These are phyloP conservation scores for Paraglomus occultum DNA, from an alignment of 192 early-diverging fungal genomes.

Conservation along the genomic window DNA sequence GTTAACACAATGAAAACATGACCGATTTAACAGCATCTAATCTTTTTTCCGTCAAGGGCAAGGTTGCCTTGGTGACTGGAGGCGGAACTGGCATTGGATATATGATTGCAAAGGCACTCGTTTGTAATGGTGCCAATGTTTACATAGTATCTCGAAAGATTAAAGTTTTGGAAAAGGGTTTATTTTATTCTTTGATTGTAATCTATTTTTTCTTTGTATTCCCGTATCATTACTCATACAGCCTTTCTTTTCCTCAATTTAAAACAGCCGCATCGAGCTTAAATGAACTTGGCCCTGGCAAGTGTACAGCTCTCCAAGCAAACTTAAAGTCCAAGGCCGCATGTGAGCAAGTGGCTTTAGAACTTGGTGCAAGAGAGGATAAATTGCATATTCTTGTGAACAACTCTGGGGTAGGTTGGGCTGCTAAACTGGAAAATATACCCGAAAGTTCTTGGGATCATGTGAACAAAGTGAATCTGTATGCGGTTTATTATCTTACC, in stretches of 20 bases:
- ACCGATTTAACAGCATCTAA: conserved; percentile 19
- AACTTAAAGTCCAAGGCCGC: conserved; percentile 50
- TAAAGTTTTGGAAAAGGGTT: neutral
- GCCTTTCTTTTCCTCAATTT: no score
- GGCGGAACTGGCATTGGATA: conserved; percentile 57
- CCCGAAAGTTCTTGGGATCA: conserved; percentile 22
- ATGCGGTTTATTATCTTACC: conserved; percentile 12
- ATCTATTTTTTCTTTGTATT: no score
- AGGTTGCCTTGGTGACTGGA: conserved; percentile 84
- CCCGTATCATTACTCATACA: no score
- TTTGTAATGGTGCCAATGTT: conserved; percentile 86
- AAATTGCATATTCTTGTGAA: conserved; percentile 88
- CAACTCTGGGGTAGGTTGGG: conserved; percentile 68
- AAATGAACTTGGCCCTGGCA: conserved; percentile 60
- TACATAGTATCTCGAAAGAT: conserved; percentile 81
- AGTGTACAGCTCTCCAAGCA: conserved; percentile 64
- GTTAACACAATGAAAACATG: no score
- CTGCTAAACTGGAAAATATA: conserved; percentile 7
- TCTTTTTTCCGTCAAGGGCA: conserved; percentile 69
- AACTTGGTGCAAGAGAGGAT: conserved; percentile 34
- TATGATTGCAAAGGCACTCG: conserved; percentile 66
- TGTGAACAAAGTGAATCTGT: conserved; percentile 1
- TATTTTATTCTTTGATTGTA: neutral
- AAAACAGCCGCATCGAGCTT: conserved; percentile 61
- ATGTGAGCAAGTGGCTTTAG: conserved; percentile 44